These are phyloP conservation scores for Stagonosporopsis cucurbitacearum DNA, from an alignment of 2,329 filamentous ascomycete species.

Conservation along the genomic window DNA sequence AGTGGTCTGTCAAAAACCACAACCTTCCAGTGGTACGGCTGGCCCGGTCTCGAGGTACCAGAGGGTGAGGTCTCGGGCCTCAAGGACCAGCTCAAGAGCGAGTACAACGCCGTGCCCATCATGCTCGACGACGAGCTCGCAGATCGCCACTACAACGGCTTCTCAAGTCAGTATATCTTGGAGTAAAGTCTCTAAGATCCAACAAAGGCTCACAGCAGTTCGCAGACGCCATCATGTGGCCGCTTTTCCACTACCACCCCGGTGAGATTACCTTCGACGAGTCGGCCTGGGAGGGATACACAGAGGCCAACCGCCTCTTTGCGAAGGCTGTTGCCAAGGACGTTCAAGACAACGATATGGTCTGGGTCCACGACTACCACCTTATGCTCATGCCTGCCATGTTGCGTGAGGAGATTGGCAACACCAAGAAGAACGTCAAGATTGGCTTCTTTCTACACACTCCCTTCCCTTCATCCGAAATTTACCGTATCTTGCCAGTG, in stretches of 20 bases:
- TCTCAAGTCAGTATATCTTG: constrained; percentile 73
- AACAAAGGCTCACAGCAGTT: constrained; percentile 16
- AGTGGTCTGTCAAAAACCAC: constrained; percentile 91
- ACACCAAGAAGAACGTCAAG: constrained; percentile 87
- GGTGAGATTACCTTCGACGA: constrained; percentile 99
- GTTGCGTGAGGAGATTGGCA: constrained; percentile 86
- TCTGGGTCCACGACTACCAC: constrained; percentile 99
- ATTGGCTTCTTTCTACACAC: constrained; percentile 99
- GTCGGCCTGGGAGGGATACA: constrained; percentile 90
- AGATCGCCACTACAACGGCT: constrained; percentile 96
- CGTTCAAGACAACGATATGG: constrained; percentile 88
- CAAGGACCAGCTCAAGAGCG: constrained; percentile 78
- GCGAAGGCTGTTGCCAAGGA: constrained; percentile 86
- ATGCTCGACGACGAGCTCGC: constrained; percentile 94
- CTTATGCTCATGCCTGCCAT: constrained; percentile 95
- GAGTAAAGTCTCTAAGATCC: background rate
- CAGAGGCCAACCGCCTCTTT: constrained; percentile 90
- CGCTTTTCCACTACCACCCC: constrained; percentile 97
- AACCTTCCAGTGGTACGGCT: constrained; percentile 98
- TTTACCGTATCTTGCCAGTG: constrained; percentile 93
- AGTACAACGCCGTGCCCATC: constrained; percentile 88
- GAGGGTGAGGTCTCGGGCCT: constrained; percentile 79
- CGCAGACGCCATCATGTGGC: constrained; percentile 91
- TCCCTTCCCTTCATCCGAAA: constrained; percentile 94
- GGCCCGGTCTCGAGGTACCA: constrained; percentile 92